These are phyloP conservation scores for Zygosaccharomyces pseudorouxii DNA, from an alignment of 805 yeast genomes.

Conservation along the genomic window DNA sequence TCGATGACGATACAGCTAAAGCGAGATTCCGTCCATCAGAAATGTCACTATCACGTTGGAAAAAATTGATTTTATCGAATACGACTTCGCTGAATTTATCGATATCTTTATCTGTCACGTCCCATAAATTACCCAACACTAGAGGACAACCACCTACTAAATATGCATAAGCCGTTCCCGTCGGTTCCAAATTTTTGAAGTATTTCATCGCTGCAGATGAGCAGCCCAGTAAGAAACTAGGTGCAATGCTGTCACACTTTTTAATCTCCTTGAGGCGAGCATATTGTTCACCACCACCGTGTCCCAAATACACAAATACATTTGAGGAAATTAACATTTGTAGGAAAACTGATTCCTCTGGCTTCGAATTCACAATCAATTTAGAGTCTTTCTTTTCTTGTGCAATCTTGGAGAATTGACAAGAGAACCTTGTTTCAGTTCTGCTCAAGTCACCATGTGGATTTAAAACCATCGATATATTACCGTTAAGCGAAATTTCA, in stretches of 20 bases:
- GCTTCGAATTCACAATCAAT: constrained; percentile 52
- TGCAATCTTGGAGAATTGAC: constrained; percentile 36
- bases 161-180: constrained; percentile 74
- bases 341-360: constrained; percentile 52
- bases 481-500: constrained; percentile 22
- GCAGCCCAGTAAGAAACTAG: constrained; percentile 77
- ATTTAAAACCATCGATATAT: constrained; percentile 65
- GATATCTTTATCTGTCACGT: constrained; percentile 93
- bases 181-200: constrained; percentile 60
- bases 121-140: constrained; percentile 88
- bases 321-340: constrained; percentile 40
- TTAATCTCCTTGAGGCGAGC: constrained; percentile 53
- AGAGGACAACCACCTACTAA: constrained; percentile 76
- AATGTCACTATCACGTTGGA: constrained; percentile 21
- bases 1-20: constrained; percentile 55
- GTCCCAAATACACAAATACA: constrained; percentile 79
- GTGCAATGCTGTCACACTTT: constrained; percentile 44
- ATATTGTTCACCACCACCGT: constrained; percentile 93
- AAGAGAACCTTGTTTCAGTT: constrained; percentile 57
- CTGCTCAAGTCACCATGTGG: constrained; percentile 73
- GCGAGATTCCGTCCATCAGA: constrained; percentile 37
- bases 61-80: constrained; percentile 63
- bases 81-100: constrained; percentile 66
- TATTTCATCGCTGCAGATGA: constrained; percentile 69
- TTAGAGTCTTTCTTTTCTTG: constrained; percentile 40